phyloP scores from a whole-genome alignment of 2,329 filamentous ascomycete genomes.

The Cladosporium cucumerinum region DNA sequence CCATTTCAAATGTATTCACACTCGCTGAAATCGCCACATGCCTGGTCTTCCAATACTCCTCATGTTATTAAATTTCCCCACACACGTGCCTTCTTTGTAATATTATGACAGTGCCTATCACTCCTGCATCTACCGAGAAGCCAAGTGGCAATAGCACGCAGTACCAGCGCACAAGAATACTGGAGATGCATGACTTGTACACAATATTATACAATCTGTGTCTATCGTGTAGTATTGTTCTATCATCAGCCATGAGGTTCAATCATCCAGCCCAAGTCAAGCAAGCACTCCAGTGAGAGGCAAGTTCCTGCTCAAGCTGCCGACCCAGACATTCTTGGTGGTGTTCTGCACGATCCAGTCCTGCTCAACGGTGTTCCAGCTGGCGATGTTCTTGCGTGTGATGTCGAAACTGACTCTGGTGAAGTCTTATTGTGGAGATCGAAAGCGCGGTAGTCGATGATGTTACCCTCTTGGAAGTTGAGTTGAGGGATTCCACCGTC shows the following conservation, averaged over 20 bases:
- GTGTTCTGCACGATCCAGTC: constrained; percentile 68
- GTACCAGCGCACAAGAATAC: background rate
- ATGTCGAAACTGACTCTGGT: constrained; percentile 63
- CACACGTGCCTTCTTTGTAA: no score
- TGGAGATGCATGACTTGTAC: background rate
- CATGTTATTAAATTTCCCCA: no score
- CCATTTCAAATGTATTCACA: background rate
- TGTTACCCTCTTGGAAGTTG: constrained; percentile 69
- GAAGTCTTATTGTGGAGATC: constrained; percentile 49
- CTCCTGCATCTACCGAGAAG: background rate
- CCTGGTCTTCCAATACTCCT: no score
- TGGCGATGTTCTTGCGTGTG: constrained; percentile 75
- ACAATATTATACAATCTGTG: background rate
- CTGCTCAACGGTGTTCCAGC: constrained; percentile 75
- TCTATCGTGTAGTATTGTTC: background rate
- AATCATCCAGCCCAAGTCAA: background rate
- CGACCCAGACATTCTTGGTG: constrained; percentile 57
- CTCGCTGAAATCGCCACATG: background rate
- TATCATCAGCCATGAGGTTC: background rate
- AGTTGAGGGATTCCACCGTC: constrained; percentile 61
- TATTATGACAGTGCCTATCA: background rate
- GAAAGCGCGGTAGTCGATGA: constrained; percentile 74
- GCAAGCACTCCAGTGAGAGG: constrained; percentile 27
- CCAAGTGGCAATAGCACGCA: background rate
- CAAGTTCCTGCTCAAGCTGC: constrained; percentile 55